phyloP scores from a whole-genome alignment of 164 flowering plant genomes.

The Magnolia sinica region DNA sequence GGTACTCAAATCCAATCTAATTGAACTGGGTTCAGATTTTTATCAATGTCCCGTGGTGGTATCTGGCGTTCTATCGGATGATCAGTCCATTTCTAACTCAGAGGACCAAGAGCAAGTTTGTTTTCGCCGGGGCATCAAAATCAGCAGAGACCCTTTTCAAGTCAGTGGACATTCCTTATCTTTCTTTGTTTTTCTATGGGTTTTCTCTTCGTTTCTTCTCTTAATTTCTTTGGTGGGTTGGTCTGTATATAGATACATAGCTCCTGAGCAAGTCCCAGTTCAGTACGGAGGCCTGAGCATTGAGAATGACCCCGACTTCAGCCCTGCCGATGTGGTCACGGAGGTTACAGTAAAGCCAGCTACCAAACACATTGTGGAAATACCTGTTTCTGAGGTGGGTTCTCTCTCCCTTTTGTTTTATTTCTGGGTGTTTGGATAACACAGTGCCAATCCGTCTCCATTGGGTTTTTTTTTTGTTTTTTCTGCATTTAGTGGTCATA shows the following conservation, averaged over 20 bases:
- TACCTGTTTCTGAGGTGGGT: constrained; percentile 66
- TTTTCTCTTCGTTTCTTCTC: not conserved
- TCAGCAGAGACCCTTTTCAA: constrained; percentile 84
- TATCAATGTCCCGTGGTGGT: constrained; percentile 99
- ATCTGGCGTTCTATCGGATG: constrained; percentile 65
- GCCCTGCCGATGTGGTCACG: constrained; percentile 51
- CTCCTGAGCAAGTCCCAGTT: constrained; percentile 84
- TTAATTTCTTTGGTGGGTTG: not conserved
- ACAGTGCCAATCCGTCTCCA: no score
- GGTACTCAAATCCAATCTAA: not conserved
- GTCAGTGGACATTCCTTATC: constrained; percentile 32
- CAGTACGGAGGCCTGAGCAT: constrained; percentile 73
- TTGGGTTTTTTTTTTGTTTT: no score
- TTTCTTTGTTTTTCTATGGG: not conserved
- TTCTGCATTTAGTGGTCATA: no score
- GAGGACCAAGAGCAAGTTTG: constrained; percentile 96
- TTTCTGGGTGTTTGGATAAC: no score
- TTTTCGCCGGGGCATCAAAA: constrained; percentile 75
- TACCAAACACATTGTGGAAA: constrained; percentile 57
- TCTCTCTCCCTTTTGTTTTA: not conserved
- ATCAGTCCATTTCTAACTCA: constrained; percentile 78
- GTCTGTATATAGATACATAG: constrained; percentile 50
- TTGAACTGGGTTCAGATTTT: constrained; percentile 46
- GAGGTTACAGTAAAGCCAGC: constrained; percentile 70
- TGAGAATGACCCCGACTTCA: constrained; percentile 61